Conservation (phyloP, 345 rosid genomes). For the Citrus trifoliata region DNA sequence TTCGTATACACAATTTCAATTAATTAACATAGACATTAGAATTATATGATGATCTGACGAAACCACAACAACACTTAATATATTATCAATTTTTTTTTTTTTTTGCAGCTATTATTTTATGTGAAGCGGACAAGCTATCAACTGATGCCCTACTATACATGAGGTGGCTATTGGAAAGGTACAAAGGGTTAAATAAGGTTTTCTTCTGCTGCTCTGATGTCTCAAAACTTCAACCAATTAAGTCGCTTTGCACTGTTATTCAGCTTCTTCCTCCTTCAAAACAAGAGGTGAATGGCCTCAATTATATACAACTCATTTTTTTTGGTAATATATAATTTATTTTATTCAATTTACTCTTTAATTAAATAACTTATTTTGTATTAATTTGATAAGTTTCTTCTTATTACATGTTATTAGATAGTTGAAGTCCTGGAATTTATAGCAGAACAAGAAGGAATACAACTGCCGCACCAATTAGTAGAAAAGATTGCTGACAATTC, state of each 20-base stretch:
- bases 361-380: too few relatives aligned
- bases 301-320: too few relatives aligned
- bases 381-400: background rate
- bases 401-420: slow-evolving; percentile 24
- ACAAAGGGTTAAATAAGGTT: slow-evolving; percentile 39
- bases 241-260: slow-evolving; percentile 35
- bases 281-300: slow-evolving; percentile 33
- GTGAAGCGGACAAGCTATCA: slow-evolving; percentile 51
- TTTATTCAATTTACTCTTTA: too few relatives aligned
- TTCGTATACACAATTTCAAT: background rate
- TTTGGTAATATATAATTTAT: too few relatives aligned
- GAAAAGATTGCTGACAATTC: slow-evolving; percentile 39
- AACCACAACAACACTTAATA: background rate
- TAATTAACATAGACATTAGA: too few relatives aligned
- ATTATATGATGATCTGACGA: background rate
- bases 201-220: slow-evolving; percentile 59
- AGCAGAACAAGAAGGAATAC: slow-evolving; percentile 45
- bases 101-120: slow-evolving; percentile 42
- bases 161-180: slow-evolving; percentile 54
- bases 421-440: slow-evolving; percentile 50
- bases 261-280: slow-evolving; percentile 47
- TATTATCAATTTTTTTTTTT: background rate
- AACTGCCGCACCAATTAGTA: slow-evolving; percentile 31
- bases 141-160: slow-evolving; percentile 50
- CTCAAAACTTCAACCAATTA: slow-evolving; percentile 55